Evolutionary conservation across 257 asterid genomes (phyloP), one percentile per base, ranked within the genome.

Genomic region (Solanum microdontum): DNA sequence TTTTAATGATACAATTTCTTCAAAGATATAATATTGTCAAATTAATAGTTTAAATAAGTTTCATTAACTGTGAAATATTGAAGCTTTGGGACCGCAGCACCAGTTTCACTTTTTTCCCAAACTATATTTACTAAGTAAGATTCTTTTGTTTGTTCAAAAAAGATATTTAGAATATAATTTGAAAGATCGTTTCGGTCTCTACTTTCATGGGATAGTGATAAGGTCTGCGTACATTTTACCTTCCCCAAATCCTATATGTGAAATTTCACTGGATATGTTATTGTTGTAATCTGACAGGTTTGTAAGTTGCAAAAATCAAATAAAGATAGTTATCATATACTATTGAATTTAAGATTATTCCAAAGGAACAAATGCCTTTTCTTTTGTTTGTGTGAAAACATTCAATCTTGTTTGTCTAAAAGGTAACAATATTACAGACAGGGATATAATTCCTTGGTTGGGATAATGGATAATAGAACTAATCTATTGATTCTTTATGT

Each of bases 191-290:
- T 55, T 6, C 0, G 10, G 21, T 55, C 5, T 55, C 11, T 55
- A 55, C 24, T 19, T 55, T 19, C 64, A 19, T 2, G 21, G 2
- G 21, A 0, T 55, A 55, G 11, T 55, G 64, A 0, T 55, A 55
- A 55, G 1, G 1, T 55, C 0, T 17, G 24, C 2, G 1, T 17
- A 55, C 4, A 7, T 55, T 55, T 1, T 0, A 17, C n/a, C 10
- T 55, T 17, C 4, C 7, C 2, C 9, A 55, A 17, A 55, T 17
- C 3, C 2, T 1, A 6, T 17, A 1, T 55, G 64, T 55, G 24
- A 19, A 55, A 19, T 55, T 55, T 19, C 11, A 1, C 11, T 17
- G 24, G 10, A 55, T 55, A 55, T 55, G n/a, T 17, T 55, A 3
- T 55, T 48, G 23, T 51, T 55, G 24, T 17, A 19, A 55, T 7